Base-by-base conservation (phyloP, 495 filamentous ascomycete species). In the Haplographium delicatum region DNA sequence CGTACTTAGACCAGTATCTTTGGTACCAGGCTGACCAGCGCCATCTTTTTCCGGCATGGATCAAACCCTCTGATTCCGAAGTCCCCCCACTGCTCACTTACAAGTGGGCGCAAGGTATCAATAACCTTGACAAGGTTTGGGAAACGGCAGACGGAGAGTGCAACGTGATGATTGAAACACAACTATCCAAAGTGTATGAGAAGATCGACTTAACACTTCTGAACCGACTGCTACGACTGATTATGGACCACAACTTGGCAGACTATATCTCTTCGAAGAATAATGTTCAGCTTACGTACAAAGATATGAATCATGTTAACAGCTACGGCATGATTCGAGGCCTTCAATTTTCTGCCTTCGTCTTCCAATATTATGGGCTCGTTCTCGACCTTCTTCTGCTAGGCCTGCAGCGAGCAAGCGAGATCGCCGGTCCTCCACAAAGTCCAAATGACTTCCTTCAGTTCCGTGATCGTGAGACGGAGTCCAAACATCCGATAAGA, bases 251-350 rank as follows among this genome's bases (percentile, higher is more conserved):
- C 75, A 99, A 99, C 68, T 68, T 99, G 62, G 94, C 94, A 5
- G 94, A 99, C 66, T 99, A 99, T 68, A 99, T 99, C 65, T 95
- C 91, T 9, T 89, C 90, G 4, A 99, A 99, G 79, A 99, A 99
- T 72, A 99, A 99, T 62, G 94, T 99, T 13, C 91, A 96, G 60
- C 78, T 99, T 47, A 96, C 91, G 57, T 99, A 99, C 71, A 99
- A 99, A 72, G 94, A 99, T 61, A 99, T 99, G 94, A 97, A 96
- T 62, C 94, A 99, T 64, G 94, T 91, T 47, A 99, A 99, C 67
- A 94, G 88, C 66, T 99, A 97, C 62, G 94, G 94, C 44, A 82
- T 99, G 82, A 96, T 97, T 60, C 88, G 94, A 50, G 94, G 94
- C 53, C 75, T 97, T 31, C 94, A 97, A 62, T 99, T 99, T 66